Evolutionary conservation across 2,329 filamentous ascomycete species (phyloP).

Genomic region (Incumbomyces delicatus): DNA sequence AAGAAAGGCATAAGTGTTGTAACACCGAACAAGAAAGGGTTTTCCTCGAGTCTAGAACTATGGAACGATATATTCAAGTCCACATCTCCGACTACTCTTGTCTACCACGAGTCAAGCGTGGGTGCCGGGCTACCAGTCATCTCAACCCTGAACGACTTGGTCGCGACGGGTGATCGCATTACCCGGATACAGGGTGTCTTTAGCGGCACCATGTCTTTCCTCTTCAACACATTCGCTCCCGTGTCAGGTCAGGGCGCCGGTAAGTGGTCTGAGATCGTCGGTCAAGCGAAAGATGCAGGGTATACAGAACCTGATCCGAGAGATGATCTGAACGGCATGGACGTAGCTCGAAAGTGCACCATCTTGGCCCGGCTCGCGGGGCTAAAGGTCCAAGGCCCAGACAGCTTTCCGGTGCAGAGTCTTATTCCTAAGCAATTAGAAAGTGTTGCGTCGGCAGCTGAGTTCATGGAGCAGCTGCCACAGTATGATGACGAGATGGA

Average conservation of each 20-base stretch:
- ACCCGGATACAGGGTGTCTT: slow-evolving; percentile 94
- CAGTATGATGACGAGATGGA: slow-evolving; percentile 88
- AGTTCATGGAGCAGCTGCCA: slow-evolving; percentile 73
- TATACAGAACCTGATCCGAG: slow-evolving; percentile 85
- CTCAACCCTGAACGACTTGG: slow-evolving; percentile 85
- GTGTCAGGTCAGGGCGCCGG: slow-evolving; percentile 58
- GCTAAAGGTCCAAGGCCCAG: slow-evolving; percentile 69
- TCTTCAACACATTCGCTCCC: slow-evolving; percentile 95
- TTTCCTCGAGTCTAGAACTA: slow-evolving; percentile 67
- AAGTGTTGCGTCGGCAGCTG: slow-evolving; percentile 62
- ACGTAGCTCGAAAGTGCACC: slow-evolving; percentile 91
- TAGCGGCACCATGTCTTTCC: slow-evolving; percentile 93
- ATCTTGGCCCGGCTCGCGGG: slow-evolving; percentile 84
- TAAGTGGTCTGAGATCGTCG: slow-evolving; percentile 83
- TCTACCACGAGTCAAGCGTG: slow-evolving; percentile 93
- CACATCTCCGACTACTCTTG: slow-evolving; percentile 57
- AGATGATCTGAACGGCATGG: slow-evolving; percentile 77
- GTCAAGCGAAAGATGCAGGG: slow-evolving; percentile 81
- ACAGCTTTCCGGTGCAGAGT: slow-evolving; percentile 85
- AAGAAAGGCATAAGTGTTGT: slow-evolving; percentile 78
- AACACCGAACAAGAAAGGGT: slow-evolving; percentile 97
- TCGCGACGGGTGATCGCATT: slow-evolving; percentile 85
- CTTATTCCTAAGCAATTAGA: slow-evolving; percentile 84
- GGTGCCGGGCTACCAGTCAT: slow-evolving; percentile 90
- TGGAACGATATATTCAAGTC: slow-evolving; percentile 82